These are phyloP conservation scores for Phialophora tarda DNA, from an alignment of 2,329 filamentous ascomycete species.

Conservation along the genomic window DNA sequence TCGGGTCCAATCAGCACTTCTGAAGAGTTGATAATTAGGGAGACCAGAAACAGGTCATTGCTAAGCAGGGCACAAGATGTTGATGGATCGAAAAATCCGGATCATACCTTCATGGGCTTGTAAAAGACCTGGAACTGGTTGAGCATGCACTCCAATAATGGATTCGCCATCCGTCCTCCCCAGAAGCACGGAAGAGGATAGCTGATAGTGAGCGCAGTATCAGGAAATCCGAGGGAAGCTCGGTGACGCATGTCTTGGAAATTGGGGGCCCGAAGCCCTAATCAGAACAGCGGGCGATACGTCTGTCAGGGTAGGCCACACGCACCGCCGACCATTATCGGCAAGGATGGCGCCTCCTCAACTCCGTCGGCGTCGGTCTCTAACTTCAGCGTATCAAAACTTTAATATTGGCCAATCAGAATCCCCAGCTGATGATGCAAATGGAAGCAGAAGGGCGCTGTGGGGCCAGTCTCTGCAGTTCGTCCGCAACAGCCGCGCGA, in stretches of 20 bases:
- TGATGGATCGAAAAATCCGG: neutral
- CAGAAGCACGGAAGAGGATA: neutral
- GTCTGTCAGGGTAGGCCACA: constrained; percentile 7
- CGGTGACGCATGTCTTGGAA: constrained; percentile 2
- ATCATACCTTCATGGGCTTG: neutral
- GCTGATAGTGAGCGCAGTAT: neutral
- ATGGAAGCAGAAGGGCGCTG: neutral
- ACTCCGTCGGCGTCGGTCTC: neutral
- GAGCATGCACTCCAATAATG: neutral
- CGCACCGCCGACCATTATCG: constrained; percentile 10
- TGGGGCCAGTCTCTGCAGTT: neutral
- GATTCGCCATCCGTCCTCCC: neutral
- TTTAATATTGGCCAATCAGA: neutral
- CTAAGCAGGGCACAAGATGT: neutral
- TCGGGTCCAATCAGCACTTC: constrained; percentile 9
- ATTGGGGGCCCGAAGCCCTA: constrained; percentile 9
- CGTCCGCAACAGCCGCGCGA: neutral
- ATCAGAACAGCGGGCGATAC: constrained; percentile 9
- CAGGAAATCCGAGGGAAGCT: constrained; percentile 3
- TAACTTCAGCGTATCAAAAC: neutral
- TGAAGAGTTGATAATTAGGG: constrained; percentile 4
- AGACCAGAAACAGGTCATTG: constrained; percentile 4
- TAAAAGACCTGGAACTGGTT: neutral
- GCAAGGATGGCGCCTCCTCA: neutral
- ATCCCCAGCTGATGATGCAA: neutral